Conservation (phyloP, 192 early-diverging fungal species). For the Backusella sp. region DNA sequence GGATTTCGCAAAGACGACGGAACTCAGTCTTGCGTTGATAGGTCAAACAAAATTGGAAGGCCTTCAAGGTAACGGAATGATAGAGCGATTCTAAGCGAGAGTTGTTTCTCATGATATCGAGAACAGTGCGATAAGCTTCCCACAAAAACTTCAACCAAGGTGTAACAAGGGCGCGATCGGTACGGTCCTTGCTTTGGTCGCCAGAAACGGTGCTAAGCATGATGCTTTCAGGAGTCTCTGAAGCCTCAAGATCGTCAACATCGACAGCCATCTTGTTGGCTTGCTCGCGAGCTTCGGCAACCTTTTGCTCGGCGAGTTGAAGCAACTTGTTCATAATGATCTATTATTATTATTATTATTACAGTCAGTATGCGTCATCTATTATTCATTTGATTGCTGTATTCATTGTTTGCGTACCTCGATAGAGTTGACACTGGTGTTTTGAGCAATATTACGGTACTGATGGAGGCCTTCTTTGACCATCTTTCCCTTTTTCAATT, state of each 20-base stretch:
- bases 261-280: conserved; percentile 88
- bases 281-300: conserved; percentile 87
- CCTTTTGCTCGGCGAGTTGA: conserved; percentile 81
- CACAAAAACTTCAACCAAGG: conserved; percentile 99
- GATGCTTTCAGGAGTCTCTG: conserved; percentile 96
- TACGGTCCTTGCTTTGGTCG: conserved; percentile 93
- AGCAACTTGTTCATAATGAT: conserved; percentile 85
- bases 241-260: conserved; percentile 95
- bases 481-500: conserved; percentile 84
- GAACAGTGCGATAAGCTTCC: conserved; percentile 98
- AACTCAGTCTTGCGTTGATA: conserved; percentile 98
- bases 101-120: conserved; percentile 97
- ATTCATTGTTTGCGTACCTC: conserved; percentile 49
- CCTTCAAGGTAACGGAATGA: conserved; percentile 87
- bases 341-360: conserved; percentile 35
- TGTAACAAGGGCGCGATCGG: conserved; percentile 96
- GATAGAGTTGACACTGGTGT: conserved; percentile 87
- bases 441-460: conserved; percentile 99
- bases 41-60: conserved; percentile 94
- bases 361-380: not conserved
- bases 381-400: not conserved
- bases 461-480: conserved; percentile 95
- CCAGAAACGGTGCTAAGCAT: conserved; percentile 93
- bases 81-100: conserved; percentile 92
- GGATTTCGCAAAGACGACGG: conserved; percentile 94